phyloP scores from a whole-genome alignment of 768 basidiomycete species.

The Russula olivacea region DNA sequence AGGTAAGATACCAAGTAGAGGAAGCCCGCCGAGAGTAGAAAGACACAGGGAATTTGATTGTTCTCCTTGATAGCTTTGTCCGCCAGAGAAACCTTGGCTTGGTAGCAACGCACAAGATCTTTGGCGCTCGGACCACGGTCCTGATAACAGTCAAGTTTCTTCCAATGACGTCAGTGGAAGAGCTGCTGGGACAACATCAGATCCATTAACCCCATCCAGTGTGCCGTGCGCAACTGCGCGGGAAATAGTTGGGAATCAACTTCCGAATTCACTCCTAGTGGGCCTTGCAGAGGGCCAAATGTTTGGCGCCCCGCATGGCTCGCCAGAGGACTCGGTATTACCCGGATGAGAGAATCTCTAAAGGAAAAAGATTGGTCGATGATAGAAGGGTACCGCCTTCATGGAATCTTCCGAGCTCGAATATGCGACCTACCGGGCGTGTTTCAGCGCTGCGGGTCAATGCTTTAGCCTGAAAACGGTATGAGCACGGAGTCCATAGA shows the following conservation, averaged over 20 bases:
- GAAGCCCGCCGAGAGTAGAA: not conserved
- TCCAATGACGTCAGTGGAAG: too few species aligned
- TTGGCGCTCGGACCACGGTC: not conserved
- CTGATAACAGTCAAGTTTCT: not conserved
- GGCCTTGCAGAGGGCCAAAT: too few species aligned
- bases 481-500: not conserved
- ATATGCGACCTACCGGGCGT: not conserved
- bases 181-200: too few species aligned
- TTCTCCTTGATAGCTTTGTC: not conserved
- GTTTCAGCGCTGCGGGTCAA: not conserved
- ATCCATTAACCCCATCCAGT: too few species aligned
- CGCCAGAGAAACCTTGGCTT: not conserved
- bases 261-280: too few species aligned
- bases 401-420: not conserved
- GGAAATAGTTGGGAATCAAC: not conserved
- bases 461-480: not conserved
- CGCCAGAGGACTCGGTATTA: too few species aligned
- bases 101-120: too few species aligned
- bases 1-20: too few species aligned
- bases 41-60: not conserved
- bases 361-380: not conserved
- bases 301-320: too few species aligned
- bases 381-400: not conserved
- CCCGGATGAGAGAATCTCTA: too few species aligned
- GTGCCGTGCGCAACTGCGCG: too few species aligned